Base-by-base conservation (phyloP, 2,329 filamentous ascomycete genomes). In the Aureobasidium sp. region DNA sequence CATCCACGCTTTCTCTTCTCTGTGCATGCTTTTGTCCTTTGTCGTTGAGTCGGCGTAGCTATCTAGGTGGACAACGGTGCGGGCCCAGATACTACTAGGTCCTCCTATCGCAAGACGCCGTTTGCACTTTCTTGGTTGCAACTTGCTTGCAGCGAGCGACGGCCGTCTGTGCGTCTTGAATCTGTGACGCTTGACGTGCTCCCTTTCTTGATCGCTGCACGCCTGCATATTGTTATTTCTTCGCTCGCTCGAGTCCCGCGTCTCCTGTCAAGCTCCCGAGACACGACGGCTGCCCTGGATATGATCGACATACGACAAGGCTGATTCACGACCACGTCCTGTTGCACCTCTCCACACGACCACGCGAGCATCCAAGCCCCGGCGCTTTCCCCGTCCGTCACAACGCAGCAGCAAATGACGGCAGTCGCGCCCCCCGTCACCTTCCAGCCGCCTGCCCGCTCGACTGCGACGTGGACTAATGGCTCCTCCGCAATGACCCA, bases 401-500 rank as follows among this genome's bases (percentile, higher is more conserved):
- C 14, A 48, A 36, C 41, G 65, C 67, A 52, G 49, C 64, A 53
- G 27, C 68, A 66, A 71, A 87, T 87, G 84, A 87, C 84, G 79
- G 84, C 85, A 71, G 85, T 87, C 72, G 84, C 84, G 72, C 83
- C 83, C 76, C 83, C 83, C 66, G 80, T 84, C 69, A 83, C 81
- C 73, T 83, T 86, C 71, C 83, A 86, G 78, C 82, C 81, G 71
- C 79, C 81, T 70, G 78, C 81, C 71, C 80, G 78, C 73, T 77
- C 82, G 76, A 81, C 81, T 84, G 86, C 84, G 84, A 84, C 79
- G 75, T 77, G 76, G 78, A 71, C 77, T 79, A 85, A 82, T 78
- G 80, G 81, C 73, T 77, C 84, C 69, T 81, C 83, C 79, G 82
- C 87, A 72, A 89, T 91, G 85, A 90, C 88, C 77, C 79, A 87